Conservation (phyloP, 1,284 basidiomycete genomes). For the Irpex rosettiformis region DNA sequence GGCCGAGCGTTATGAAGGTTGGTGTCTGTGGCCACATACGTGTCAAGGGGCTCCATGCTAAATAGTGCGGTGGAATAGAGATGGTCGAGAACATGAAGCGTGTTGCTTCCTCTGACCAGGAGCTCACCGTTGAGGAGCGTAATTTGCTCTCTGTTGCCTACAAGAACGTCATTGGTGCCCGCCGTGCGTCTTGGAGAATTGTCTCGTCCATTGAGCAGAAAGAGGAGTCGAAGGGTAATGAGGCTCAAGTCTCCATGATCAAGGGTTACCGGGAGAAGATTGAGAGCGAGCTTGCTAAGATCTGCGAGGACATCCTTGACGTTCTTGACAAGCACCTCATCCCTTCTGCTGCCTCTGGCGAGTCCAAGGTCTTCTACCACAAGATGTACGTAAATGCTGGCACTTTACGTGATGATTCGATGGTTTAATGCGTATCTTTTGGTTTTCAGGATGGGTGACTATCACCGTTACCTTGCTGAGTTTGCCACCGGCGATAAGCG, state of each 20-base stretch:
- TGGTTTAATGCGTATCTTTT: slow-evolving; percentile 8
- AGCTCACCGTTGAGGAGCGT: slow-evolving; percentile 99
- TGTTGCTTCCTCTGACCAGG: slow-evolving; percentile 94
- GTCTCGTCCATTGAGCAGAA: slow-evolving; percentile 99
- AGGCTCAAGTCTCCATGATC: slow-evolving; percentile 97
- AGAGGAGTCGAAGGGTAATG: slow-evolving; percentile 99
- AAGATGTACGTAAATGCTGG: slow-evolving; percentile 80
- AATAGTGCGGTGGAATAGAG: slow-evolving; percentile 48
- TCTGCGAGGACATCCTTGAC: slow-evolving; percentile 99
- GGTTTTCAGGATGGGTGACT: slow-evolving; percentile 93
- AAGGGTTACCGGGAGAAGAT: slow-evolving; percentile 99
- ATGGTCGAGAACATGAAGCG: slow-evolving; percentile 99
- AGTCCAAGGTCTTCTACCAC: slow-evolving; percentile 99
- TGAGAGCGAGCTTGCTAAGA: slow-evolving; percentile 96
- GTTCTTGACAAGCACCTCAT: slow-evolving; percentile 99
- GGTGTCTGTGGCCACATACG: slow-evolving; percentile 26
- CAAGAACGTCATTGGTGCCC: slow-evolving; percentile 99
- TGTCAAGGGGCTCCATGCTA: slow-evolving; percentile 12
- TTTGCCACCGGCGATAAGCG: slow-evolving; percentile 99
- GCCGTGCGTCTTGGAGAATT: slow-evolving; percentile 98
- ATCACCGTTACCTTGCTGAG: slow-evolving; percentile 99
- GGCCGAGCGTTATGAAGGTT: slow-evolving; percentile 97
- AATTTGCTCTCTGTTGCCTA: slow-evolving; percentile 99
- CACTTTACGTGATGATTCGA: background rate
- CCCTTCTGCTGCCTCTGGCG: slow-evolving; percentile 95